A percentile compares a stretch with the other conserved stretches of the same genome.
Evolutionary conservation across 495 filamentous ascomycete genomes (phyloP).

Genomic region (Astrocystis sublimbata): DNA sequence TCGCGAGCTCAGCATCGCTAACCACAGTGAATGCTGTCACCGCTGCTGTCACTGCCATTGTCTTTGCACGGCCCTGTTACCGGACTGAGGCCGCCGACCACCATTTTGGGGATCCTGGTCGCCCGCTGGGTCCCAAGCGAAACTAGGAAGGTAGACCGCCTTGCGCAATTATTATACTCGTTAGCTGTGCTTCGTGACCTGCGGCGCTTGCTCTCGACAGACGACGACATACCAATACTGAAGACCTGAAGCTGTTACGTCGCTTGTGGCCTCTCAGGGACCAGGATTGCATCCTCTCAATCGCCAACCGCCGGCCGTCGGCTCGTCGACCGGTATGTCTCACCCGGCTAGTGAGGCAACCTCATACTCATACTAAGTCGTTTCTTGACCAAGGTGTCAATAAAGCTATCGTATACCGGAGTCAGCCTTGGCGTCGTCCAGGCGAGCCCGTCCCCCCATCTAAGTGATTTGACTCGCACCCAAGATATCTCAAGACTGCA

Average conservation of each 20-base stretch:
- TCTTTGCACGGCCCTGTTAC: neutral
- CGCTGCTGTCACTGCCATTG: neutral
- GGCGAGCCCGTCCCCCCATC: conserved; percentile 1
- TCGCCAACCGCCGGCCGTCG: neutral
- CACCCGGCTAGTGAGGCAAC: conserved; percentile 5
- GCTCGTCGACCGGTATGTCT: neutral
- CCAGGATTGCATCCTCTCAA: conserved; percentile 1
- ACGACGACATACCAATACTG: neutral
- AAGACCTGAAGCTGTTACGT: no score
- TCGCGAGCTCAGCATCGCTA: conserved; percentile 9
- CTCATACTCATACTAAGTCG: neutral
- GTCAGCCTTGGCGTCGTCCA: neutral
- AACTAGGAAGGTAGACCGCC: conserved; percentile 2
- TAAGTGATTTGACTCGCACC: conserved; percentile 17
- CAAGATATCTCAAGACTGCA: conserved; percentile 17
- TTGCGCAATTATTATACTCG: conserved; percentile 1
- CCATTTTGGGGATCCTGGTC: neutral
- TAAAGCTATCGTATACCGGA: neutral
- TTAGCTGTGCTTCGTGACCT: neutral
- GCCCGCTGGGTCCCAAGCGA: neutral
- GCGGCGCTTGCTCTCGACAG: neutral
- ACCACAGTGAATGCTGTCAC: neutral
- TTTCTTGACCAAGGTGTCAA: neutral
- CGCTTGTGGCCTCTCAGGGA: neutral
- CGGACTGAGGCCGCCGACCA: conserved; percentile 10